Percentiles rank a stretch among this genome's conserved stretches.
Conservation (phyloP, 108 stramenopile species). For the Fragilaria radians region DNA sequence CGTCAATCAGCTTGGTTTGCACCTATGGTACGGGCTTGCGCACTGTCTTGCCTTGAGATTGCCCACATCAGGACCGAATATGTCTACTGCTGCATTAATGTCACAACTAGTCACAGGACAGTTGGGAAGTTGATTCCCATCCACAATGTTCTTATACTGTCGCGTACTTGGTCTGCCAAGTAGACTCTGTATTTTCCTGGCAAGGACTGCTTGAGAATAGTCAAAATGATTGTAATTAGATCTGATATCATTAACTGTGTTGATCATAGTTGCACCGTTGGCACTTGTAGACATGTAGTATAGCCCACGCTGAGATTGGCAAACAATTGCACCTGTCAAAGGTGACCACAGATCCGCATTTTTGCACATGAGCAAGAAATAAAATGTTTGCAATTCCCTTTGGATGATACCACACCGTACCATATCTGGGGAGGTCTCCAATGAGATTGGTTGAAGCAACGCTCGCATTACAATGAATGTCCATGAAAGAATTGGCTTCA, state of each 20-base stretch:
- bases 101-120: constrained; percentile 23
- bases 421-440: constrained; percentile 17
- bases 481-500: background rate
- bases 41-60: constrained; percentile 4
- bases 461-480: constrained; percentile 24
- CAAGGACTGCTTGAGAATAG: constrained; percentile 5
- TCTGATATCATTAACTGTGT: background rate
- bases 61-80: constrained; percentile 23
- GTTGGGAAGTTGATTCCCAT: constrained; percentile 22
- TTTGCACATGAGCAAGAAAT: constrained; percentile 12
- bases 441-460: constrained; percentile 5
- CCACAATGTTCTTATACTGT: constrained; percentile 6
- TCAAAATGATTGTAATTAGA: constrained; percentile 4
- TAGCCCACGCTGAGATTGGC: too few species aligned
- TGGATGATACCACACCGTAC: constrained; percentile 32
- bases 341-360: too few species aligned
- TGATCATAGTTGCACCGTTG: too few species aligned
- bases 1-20: too few species aligned
- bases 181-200: constrained; percentile 2
- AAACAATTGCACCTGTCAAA: too few species aligned
- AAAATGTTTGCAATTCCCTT: constrained; percentile 38
- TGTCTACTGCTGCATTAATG: constrained; percentile 13
- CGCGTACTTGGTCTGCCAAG: constrained; percentile 1
- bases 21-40: too few species aligned
- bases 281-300: too few species aligned